Evolutionary conservation across 75 land plant genomes (phyloP).

Genomic region (Pseudotsuga menziesii): DNA sequence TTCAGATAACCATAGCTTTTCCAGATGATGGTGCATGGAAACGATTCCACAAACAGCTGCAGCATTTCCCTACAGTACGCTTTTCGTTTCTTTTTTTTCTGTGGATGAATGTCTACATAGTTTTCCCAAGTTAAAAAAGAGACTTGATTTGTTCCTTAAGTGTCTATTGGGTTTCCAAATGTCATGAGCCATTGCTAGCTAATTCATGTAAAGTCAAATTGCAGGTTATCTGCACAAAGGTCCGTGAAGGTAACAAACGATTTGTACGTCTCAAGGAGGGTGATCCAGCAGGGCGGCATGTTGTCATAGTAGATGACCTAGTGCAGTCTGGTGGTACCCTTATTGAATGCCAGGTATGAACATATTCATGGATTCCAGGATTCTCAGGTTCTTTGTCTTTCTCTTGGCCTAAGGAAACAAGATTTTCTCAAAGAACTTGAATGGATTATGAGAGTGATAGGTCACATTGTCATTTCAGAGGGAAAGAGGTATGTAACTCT

Average conservation of each 20-base stretch:
- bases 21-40: slow-evolving; percentile 99
- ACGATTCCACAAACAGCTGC: slow-evolving; percentile 89
- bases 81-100: background rate
- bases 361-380: background rate
- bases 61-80: slow-evolving; percentile 87
- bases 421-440: background rate
- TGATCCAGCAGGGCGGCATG: slow-evolving; percentile 80
- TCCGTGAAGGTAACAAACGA: slow-evolving; percentile 84
- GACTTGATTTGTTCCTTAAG: background rate
- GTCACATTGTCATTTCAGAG: background rate
- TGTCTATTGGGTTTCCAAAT: background rate
- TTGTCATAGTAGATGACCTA: slow-evolving; percentile 94
- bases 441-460: background rate
- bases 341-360: slow-evolving; percentile 86
- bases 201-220: background rate
- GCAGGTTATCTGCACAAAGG: slow-evolving; percentile 89
- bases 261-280: slow-evolving; percentile 91
- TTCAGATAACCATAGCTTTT: slow-evolving; percentile 89
- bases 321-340: slow-evolving; percentile 97
- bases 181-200: background rate
- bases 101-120: background rate
- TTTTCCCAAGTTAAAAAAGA: background rate
- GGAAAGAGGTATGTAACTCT: background rate
- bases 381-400: background rate
- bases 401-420: background rate